These are phyloP conservation scores for Conringia planisiliqua DNA, from an alignment of 345 rosid genomes.

Conservation along the genomic window DNA sequence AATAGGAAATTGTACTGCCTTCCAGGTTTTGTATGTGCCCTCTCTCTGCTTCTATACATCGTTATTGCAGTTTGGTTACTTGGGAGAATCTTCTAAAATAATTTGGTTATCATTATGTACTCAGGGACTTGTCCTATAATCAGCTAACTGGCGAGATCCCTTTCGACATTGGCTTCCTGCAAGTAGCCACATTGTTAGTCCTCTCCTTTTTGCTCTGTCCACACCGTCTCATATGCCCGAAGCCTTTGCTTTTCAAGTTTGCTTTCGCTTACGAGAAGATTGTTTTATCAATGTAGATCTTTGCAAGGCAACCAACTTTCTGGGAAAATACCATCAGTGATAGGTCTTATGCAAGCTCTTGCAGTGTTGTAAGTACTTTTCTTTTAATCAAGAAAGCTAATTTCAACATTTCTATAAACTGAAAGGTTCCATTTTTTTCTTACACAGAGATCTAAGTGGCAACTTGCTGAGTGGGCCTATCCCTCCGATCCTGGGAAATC, in stretches of 20 bases:
- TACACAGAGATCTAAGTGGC: conserved; percentile 78
- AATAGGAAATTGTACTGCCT: conserved; percentile 97
- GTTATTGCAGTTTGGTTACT: neutral
- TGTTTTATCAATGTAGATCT: conserved; percentile 47
- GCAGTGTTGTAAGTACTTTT: conserved; percentile 80
- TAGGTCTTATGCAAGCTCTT: conserved; percentile 99
- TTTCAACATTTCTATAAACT: neutral
- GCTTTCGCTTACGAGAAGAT: neutral
- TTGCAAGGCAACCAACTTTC: conserved; percentile 85
- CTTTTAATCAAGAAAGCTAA: neutral
- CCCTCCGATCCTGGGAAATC: conserved; percentile 88
- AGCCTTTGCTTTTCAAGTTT: neutral
- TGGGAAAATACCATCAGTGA: conserved; percentile 89
- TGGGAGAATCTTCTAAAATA: neutral
- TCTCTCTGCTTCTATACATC: conserved; percentile 13
- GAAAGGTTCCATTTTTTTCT: neutral
- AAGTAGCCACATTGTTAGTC: conserved; percentile 92
- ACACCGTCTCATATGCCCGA: neutral
- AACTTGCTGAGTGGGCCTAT: conserved; percentile 81
- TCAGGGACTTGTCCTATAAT: conserved; percentile 95
- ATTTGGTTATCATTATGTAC: conserved; percentile 15
- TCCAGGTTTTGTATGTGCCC: conserved; percentile 93
- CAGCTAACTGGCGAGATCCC: conserved; percentile 88
- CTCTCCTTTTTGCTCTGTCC: neutral
- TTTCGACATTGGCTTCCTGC: conserved; percentile 94